phyloP scores from a whole-genome alignment of 2,329 filamentous ascomycete genomes.

The Biscogniauxia mediterranea region DNA sequence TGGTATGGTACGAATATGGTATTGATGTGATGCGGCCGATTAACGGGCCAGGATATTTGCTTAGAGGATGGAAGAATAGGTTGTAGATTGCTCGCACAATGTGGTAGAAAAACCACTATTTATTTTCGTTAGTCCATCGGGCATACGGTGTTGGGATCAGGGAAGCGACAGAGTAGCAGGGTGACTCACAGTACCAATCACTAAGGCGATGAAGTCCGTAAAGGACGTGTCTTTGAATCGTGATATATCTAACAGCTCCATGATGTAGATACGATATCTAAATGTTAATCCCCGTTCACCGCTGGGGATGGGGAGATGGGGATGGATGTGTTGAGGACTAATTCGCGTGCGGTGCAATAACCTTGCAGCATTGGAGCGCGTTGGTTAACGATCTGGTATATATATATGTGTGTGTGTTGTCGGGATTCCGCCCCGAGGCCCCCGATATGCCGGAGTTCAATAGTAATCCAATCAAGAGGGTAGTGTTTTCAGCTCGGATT shows the following conservation, averaged over 20 bases:
- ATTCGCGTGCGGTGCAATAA: background rate
- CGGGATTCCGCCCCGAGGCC: background rate
- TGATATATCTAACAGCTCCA: background rate
- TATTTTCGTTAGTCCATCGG: background rate
- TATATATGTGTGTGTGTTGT: background rate
- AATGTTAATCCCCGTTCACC: no score
- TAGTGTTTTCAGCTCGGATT: no score
- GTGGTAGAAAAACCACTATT: conserved; percentile 1
- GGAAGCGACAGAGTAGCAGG: background rate
- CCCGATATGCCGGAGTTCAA: background rate
- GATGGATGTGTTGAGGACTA: no score
- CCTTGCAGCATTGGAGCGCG: background rate
- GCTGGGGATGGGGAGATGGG: no score
- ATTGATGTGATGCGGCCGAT: conserved; percentile 13
- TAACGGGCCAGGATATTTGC: conserved; percentile 23
- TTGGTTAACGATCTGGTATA: background rate
- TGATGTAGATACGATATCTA: background rate
- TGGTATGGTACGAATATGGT: conserved; percentile 2
- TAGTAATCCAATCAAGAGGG: no score
- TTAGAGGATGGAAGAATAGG: conserved; percentile 23
- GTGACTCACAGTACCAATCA: background rate
- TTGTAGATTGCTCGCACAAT: conserved; percentile 17
- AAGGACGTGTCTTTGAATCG: background rate
- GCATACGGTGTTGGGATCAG: background rate
- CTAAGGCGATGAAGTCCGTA: background rate